These are phyloP conservation scores for Vaccinium vitisidaea DNA, from an alignment of 148 eudicot genomes.

Conservation along the genomic window DNA sequence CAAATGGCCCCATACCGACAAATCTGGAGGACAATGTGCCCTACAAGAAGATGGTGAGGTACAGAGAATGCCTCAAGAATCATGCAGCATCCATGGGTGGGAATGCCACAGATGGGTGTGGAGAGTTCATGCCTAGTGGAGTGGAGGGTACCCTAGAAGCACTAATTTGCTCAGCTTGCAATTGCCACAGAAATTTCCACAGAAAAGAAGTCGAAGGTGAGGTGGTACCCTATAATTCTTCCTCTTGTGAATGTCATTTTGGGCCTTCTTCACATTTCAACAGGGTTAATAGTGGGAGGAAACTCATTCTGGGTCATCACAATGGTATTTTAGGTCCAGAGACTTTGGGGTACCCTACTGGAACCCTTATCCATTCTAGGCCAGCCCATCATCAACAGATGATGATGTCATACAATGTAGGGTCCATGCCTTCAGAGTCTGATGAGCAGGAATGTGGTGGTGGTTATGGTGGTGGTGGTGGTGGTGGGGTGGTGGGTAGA, in stretches of 20 bases:
- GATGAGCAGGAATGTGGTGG: constrained; percentile 40
- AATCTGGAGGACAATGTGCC: constrained; percentile 26
- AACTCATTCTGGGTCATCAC: constrained; percentile 39
- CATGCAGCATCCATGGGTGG: constrained; percentile 75
- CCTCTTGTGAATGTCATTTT: constrained; percentile 31
- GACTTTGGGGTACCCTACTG: constrained; percentile 28
- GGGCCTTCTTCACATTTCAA: constrained; percentile 21
- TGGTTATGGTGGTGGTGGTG: constrained; percentile 16
- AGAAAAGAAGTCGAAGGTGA: constrained; percentile 53
- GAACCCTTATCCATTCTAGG: constrained; percentile 24
- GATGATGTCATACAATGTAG: constrained; percentile 44
- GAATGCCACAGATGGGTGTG: constrained; percentile 65
- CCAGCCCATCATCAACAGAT: constrained; percentile 27
- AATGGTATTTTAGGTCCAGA: constrained; percentile 19
- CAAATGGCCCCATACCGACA: constrained; percentile 31
- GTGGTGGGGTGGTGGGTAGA: constrained; percentile 15
- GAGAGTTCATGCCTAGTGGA: constrained; percentile 69
- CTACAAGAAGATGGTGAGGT: constrained; percentile 33
- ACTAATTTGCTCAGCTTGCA: constrained; percentile 61
- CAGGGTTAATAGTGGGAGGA: constrained; percentile 34
- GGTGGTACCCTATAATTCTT: constrained; percentile 11
- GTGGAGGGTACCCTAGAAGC: constrained; percentile 53
- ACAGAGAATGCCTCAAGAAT: constrained; percentile 62
- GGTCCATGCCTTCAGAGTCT: constrained; percentile 42
- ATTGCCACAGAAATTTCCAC: constrained; percentile 69